Base-by-base conservation (phyloP, 805 yeast species). In the Priceomyces haplophilus region DNA sequence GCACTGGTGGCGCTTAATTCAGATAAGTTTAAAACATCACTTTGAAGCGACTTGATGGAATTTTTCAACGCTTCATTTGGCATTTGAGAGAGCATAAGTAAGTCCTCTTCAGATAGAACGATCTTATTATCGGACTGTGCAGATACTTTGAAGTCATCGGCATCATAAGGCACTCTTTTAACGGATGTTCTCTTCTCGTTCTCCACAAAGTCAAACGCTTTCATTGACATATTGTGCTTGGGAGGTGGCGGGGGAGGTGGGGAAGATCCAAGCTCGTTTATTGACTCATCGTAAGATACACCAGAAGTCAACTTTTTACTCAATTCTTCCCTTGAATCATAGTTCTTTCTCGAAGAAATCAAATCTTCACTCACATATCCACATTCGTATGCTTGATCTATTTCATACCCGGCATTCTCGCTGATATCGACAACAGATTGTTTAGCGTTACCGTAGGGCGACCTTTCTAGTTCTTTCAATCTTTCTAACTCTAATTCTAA, bases 1-100 rank as follows among this genome's bases (percentile, higher is more conserved):
- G 96, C 95, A 48, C 93, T 83, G 0, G 96, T 85, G 3, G 96
- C 96, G 65, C 93, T 85, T 48, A 85, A 75, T 58, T 86, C 93
- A 27, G 89, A 82, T 42, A 69, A 55, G 41, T 69, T 71, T 42
- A 70, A 62, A 4, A 71, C 75, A 46, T 71, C 76, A 52, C 75
- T 69, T 51, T 71, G 67, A 37, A 70, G 55, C 2, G 74, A 68
- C 44, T 69, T 65, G 42, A 68, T 55, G 3, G 73, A 68, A 43
- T 59, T 65, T 37, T 64, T 67, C 45, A 68, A 55, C 29, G 65
- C 72, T 44, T 67, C 69, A 36, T 61, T 69, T 36, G 62, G 66
- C 36, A 54, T 44, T 36, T 62, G 67, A 6, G 66, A 59, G 20
- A 63, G 49, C 34, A 58, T 53, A 39, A 55, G 50, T 18, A 55